These are phyloP conservation scores for Westerdykella sp. DNA, from an alignment of 2,329 filamentous ascomycete genomes.

Conservation along the genomic window DNA sequence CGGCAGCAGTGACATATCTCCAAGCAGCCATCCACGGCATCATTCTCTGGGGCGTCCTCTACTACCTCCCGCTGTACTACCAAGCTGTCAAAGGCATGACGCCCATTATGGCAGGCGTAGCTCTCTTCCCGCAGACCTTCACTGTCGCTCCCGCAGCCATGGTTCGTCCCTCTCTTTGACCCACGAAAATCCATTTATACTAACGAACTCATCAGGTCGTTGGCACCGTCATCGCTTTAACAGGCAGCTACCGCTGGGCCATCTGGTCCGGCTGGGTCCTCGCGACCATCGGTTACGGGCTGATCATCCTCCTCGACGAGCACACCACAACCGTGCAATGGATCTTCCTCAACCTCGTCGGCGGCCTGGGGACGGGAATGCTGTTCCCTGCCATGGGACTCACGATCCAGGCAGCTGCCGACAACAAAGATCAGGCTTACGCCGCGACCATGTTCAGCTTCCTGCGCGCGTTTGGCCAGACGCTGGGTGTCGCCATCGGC, in stretches of 20 bases:
- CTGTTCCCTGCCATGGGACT: constrained; percentile 60
- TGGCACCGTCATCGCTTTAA: constrained; percentile 50
- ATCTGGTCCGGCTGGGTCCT: constrained; percentile 58
- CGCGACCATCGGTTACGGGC: constrained; percentile 53
- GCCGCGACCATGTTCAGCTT: constrained; percentile 62
- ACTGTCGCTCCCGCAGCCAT: constrained; percentile 58
- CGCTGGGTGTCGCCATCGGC: constrained; percentile 59
- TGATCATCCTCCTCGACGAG: constrained; percentile 46
- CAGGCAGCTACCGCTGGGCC: constrained; percentile 55
- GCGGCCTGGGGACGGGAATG: constrained; percentile 58
- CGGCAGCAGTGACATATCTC: constrained; percentile 46
- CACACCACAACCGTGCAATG: constrained; percentile 49
- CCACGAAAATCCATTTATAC: background rate
- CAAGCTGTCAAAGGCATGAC: constrained; percentile 37
- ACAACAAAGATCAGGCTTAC: constrained; percentile 53
- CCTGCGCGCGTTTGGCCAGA: constrained; percentile 58
- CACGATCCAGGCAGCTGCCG: constrained; percentile 56
- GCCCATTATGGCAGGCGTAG: constrained; percentile 35
- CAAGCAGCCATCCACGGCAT: constrained; percentile 55
- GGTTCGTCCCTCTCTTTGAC: constrained; percentile 3
- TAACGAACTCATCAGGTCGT: constrained; percentile 29
- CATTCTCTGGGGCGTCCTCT: constrained; percentile 38
- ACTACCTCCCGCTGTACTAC: constrained; percentile 41
- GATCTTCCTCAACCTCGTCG: constrained; percentile 56
- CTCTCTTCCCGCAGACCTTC: constrained; percentile 43